Base-by-base conservation (phyloP, 352 stramenopile genomes). In the Globisporangium alternatum region DNA sequence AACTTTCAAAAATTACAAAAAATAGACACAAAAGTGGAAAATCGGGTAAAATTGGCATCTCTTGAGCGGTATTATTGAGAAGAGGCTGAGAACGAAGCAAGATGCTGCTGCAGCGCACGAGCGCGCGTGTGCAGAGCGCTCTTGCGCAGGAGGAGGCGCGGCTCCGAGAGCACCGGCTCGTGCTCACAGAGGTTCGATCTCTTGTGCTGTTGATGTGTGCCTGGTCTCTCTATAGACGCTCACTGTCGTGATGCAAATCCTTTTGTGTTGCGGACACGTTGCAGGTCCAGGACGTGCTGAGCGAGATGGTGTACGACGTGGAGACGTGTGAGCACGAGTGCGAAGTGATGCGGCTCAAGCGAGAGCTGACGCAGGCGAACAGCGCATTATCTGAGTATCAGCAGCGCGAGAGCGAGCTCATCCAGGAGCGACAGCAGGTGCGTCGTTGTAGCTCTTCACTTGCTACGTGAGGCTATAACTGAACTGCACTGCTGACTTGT, bases 291-390 rank as follows among this genome's bases (percentile, higher is more conserved):
- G 70, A 60, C 39, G 77, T 92, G 44, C 74, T 94, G 47, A 78
- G 87, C 43, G 86, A 92, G 64, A 92, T 94, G 76, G 81, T 94
- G 22, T 90, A 89, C 66, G 86, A 94, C 62, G 74, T 94, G n/a
- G 86, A 92, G 66, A 85, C 59, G 45, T 88, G 68, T 31, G 81
- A 83, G 21, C 66, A 83, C 64, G 81, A 92, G 56, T 78, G 72
- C 37, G 77, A 90, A 58, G 39, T 87, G 10, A 51, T 67, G 3
- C 66, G 28, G 3, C 54, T 92, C 41, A 64, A 63, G 17, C 48
- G 68, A 0, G 72, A 91, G 53, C 66, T 94, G 13, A 28, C 56
- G 13, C 30, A 57, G 28, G 60, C 72, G 1, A 69, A 83, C 52
- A 75, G 43, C 9, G 70, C 65, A 0, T 48, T 91, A 6, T 30